phyloP scores from a whole-genome alignment of 1,284 basidiomycete genomes.

The Ganoderma multipileum region DNA sequence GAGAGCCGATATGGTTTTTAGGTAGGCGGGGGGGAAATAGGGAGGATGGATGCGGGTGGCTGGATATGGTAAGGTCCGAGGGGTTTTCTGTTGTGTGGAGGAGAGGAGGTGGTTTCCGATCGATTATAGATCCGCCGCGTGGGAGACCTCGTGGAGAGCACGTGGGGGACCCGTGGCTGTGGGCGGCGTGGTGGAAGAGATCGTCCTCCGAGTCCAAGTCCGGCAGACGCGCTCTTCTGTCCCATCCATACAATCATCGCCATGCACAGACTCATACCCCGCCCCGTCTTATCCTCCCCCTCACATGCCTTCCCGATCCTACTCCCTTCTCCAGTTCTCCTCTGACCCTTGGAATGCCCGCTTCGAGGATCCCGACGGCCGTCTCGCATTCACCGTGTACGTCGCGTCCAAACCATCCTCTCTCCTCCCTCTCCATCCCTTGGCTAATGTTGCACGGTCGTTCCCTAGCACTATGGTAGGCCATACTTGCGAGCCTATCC shows the following conservation, averaged over 20 bases:
- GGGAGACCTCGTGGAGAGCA: conserved; percentile 37
- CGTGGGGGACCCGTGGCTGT: conserved; percentile 33
- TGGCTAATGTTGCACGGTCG: conserved; percentile 18
- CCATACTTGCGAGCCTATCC: neutral
- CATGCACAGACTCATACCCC: conserved; percentile 24
- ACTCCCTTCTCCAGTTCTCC: conserved; percentile 68
- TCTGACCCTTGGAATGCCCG: conserved; percentile 63
- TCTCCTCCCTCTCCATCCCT: conserved; percentile 1
- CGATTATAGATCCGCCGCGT: conserved; percentile 32
- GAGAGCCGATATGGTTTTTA: conserved; percentile 1
- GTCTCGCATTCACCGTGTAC: conserved; percentile 71
- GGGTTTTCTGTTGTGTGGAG: conserved; percentile 8
- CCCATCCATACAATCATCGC: conserved; percentile 30
- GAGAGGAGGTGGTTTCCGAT: conserved; percentile 26
- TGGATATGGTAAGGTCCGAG: conserved; percentile 1
- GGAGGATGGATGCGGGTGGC: neutral
- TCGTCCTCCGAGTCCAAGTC: conserved; percentile 17
- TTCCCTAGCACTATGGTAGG: conserved; percentile 26
- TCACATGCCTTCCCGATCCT: conserved; percentile 45
- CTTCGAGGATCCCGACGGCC: conserved; percentile 68
- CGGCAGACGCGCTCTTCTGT: conserved; percentile 20
- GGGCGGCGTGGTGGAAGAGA: conserved; percentile 21
- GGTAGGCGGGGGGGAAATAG: too few relatives aligned
- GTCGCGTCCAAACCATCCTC: conserved; percentile 35
- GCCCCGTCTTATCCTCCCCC: conserved; percentile 32